Base-by-base conservation (phyloP, 495 filamentous ascomycete species). In the Neurospora sp. region DNA sequence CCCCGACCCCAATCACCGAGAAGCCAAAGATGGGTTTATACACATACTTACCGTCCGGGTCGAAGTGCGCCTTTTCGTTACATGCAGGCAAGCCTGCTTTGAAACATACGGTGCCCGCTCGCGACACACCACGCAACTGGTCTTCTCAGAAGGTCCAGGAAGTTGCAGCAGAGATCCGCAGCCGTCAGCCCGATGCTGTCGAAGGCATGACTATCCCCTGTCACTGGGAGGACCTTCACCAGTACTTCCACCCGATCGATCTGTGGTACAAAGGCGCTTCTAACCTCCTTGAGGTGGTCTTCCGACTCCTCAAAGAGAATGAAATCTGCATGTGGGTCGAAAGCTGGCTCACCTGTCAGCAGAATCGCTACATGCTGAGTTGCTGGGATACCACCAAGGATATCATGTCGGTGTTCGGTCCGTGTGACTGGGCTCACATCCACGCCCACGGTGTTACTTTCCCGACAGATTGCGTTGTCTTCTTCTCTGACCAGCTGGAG, bases 211-310 rank as follows among this genome's bases (percentile, higher is more conserved):
- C 53, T 14, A 41, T 71, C 0, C 75, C 75, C 1, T 35, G 40
- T 0, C 38, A 18, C 16, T 85, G 75, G 72, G 73, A 77, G 68
- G 77, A 85, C 27, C 70, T 89, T 16, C 83, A 86, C 73, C 69
- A 83, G n/a, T 88, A 85, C 69, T 90, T 86, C 71, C 88, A 90
- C 74, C 75, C 78, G 3, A 72, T 79, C 53, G 88, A 89, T 70
- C 83, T 88, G 37, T 85, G 83, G 69, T 16, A 79, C 38, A 72
- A 83, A 18, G 83, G 85, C 6, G 78, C 82, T 0, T 73, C 73
- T 27, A 89, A 89, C 71, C 80, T 89, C 40, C 82, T 72, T 74
- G 73, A 73, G 4, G 81, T 85, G 8, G 71, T 85, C 22, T 48
- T 76, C 11, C 74, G 73, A 3, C 44, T 84, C 20, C 53, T 70